These are phyloP conservation scores for Auriscalpium orientale DNA, from an alignment of 768 basidiomycete species.

Conservation along the genomic window DNA sequence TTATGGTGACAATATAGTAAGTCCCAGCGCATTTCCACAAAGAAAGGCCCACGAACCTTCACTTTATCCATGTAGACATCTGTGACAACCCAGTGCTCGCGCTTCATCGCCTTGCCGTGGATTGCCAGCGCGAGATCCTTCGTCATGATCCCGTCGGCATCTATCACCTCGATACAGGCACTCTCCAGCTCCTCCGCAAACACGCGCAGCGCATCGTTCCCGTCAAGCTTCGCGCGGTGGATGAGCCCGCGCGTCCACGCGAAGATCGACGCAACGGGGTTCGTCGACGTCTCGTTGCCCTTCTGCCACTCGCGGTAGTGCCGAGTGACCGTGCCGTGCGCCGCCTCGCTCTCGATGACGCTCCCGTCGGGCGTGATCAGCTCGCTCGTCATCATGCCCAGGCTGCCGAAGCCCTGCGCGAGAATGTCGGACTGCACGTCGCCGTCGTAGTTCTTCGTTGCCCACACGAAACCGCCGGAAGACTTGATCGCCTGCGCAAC, in stretches of 20 bases:
- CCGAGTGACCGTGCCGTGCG: constrained; percentile 93
- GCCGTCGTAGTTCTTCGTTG: constrained; percentile 55
- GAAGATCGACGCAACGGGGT: constrained; percentile 97
- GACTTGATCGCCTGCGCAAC: constrained; percentile 98
- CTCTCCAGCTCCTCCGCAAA: constrained; percentile 81
- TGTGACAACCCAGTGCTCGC: constrained; percentile 96
- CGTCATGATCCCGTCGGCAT: constrained; percentile 88
- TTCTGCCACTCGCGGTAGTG: constrained; percentile 98
- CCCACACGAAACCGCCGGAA: constrained; percentile 74
- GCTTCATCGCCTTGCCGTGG: constrained; percentile 83
- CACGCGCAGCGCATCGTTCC: constrained; percentile 59
- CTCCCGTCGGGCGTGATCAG: constrained; percentile 91
- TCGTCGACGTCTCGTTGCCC: constrained; percentile 95
- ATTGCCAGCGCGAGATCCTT: constrained; percentile 95
- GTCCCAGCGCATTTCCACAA: not conserved
- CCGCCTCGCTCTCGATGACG: constrained; percentile 92
- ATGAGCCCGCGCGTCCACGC: constrained; percentile 96
- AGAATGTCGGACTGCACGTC: constrained; percentile 84
- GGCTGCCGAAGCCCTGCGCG: constrained; percentile 92
- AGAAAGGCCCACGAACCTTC: constrained; percentile 46
- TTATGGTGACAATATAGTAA: not conserved
- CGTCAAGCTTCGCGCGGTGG: constrained; percentile 89
- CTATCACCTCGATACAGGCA: constrained; percentile 87
- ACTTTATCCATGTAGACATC: constrained; percentile 91
- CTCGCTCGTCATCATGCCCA: constrained; percentile 99